Evolutionary conservation across 768 basidiomycete species (phyloP).

Genomic region (Mycena venus): DNA sequence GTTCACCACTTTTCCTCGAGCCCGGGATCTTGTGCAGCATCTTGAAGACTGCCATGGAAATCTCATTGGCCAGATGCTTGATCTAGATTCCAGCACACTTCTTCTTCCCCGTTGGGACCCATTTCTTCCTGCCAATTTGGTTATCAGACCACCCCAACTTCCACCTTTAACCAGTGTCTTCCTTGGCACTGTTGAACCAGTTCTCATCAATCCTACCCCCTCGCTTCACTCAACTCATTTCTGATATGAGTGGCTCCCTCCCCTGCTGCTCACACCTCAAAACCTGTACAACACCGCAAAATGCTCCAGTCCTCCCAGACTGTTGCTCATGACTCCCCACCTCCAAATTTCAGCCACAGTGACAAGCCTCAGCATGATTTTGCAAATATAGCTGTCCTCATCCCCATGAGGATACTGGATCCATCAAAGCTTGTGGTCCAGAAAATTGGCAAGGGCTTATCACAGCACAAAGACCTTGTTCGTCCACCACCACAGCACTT

Average conservation of each 20-base stretch:
- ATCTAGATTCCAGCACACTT: neutral
- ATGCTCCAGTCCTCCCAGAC: neutral
- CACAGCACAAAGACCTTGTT: neutral
- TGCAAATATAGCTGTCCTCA: neutral
- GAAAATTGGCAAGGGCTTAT: neutral
- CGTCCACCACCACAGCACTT: neutral
- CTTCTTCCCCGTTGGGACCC: constrained; percentile 12
- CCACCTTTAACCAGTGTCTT: neutral
- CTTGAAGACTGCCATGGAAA: constrained; percentile 6
- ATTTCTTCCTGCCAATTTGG: neutral
- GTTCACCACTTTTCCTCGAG: neutral
- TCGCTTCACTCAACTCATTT: neutral
- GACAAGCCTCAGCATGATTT: constrained; percentile 5
- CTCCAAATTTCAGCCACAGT: neutral
- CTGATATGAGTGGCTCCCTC: neutral
- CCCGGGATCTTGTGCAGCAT: constrained; percentile 3
- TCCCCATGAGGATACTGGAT: neutral
- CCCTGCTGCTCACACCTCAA: neutral
- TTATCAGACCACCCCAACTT: neutral
- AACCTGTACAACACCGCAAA: neutral
- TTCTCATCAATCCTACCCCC: neutral
- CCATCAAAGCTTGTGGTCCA: neutral
- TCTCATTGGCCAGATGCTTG: constrained; percentile 2
- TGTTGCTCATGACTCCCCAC: neutral
- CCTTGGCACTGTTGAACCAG: neutral